Percentiles rank a stretch among this genome's conserved stretches.
Conservation (phyloP, 1,139 yeast species). For the Magnusiomyces fungicola region DNA sequence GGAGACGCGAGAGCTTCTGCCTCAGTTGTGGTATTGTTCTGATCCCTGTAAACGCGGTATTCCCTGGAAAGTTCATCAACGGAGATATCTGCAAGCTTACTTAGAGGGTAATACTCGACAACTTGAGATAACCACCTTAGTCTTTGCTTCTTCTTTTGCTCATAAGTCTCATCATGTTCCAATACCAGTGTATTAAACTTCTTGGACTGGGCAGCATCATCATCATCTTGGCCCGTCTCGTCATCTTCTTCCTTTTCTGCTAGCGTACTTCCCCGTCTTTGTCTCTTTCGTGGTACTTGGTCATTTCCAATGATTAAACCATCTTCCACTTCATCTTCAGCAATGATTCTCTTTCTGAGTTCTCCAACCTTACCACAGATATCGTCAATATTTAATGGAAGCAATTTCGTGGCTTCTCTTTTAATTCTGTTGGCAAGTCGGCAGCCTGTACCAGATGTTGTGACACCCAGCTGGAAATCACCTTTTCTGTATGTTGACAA, state of each 20-base stretch:
- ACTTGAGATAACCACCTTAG: conserved; percentile 84
- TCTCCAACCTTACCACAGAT: conserved; percentile 65
- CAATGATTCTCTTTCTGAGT: conserved; percentile 50
- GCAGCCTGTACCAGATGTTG: conserved; percentile 89
- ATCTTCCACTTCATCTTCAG: conserved; percentile 40
- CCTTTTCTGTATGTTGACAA: conserved; percentile 68
- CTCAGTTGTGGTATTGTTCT: not conserved
- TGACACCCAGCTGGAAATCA: conserved; percentile 72
- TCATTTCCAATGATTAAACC: too few species aligned
- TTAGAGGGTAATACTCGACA: conserved; percentile 83
- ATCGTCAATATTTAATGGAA: conserved; percentile 65
- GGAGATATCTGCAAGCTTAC: conserved; percentile 49
- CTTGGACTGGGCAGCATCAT: conserved; percentile 56
- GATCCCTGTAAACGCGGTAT: conserved; percentile 24
- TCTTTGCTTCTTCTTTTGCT: conserved; percentile 49
- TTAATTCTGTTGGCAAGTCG: conserved; percentile 73
- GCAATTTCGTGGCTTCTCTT: conserved; percentile 56
- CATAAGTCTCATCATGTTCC: conserved; percentile 47
- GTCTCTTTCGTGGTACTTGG: not conserved
- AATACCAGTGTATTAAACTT: conserved; percentile 54
- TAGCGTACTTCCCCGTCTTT: not conserved
- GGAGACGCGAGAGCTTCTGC: too few species aligned
- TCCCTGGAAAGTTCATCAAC: conserved; percentile 49
- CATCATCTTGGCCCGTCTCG: conserved; percentile 54
- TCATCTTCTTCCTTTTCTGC: conserved; percentile 25